Percentiles rank a stretch among this genome's conserved stretches.
Evolutionary conservation across 371 early-diverging fungal genomes (phyloP).

Genomic region (Lichtheimia hyalospora): DNA sequence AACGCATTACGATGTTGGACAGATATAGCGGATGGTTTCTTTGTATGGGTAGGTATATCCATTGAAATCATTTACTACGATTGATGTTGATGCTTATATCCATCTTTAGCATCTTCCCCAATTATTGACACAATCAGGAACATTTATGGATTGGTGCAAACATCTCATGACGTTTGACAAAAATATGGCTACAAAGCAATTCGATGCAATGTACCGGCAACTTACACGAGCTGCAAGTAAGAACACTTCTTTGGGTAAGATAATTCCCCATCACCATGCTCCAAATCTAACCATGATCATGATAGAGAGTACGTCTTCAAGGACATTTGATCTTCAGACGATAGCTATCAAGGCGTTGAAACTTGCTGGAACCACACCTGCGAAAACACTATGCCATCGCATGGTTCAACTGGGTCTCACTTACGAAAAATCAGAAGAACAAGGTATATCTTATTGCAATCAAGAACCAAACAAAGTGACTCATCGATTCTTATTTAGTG

Average conservation of each 20-base stretch:
- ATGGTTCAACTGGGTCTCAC: conserved; percentile 31
- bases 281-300: not conserved
- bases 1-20: conserved; percentile 39
- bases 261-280: not conserved
- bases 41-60: conserved; percentile 28
- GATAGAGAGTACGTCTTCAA: not conserved
- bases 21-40: conserved; percentile 26
- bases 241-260: conserved; percentile 22
- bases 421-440: conserved; percentile 29
- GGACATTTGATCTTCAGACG: conserved; percentile 19
- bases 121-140: conserved; percentile 35
- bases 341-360: conserved; percentile 17
- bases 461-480: not conserved
- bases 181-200: conserved; percentile 26
- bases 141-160: conserved; percentile 39
- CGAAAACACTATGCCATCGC: conserved; percentile 26
- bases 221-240: conserved; percentile 23
- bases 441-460: conserved; percentile 11
- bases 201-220: conserved; percentile 27
- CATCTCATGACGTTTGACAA: conserved; percentile 25
- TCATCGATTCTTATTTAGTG: conserved; percentile 5
- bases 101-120: conserved; percentile 30
- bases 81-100: not conserved
- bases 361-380: conserved; percentile 3
- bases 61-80: not conserved